Evolutionary conservation across 306 rosid genomes (phyloP).

Genomic region (Vigna radiata): DNA sequence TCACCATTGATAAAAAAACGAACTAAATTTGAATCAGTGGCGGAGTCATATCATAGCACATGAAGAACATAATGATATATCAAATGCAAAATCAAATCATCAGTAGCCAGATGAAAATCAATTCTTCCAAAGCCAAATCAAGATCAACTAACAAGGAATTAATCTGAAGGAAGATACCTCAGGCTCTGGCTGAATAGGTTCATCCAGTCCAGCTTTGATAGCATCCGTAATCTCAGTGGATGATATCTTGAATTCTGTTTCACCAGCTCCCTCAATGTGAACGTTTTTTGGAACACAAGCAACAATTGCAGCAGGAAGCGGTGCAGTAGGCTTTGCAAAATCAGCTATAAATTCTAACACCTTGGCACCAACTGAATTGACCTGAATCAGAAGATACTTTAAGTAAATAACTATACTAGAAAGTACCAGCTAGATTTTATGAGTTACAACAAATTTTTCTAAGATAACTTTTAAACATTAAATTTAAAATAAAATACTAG

Average conservation of each 20-base stretch:
- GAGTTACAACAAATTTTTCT: background rate
- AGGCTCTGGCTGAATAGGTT: slow-evolving; percentile 94
- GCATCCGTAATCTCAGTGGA: slow-evolving; percentile 84
- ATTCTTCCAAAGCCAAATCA: slow-evolving; percentile 9
- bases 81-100: slow-evolving; percentile 12
- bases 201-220: slow-evolving; percentile 81
- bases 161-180: slow-evolving; percentile 67
- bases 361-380: slow-evolving; percentile 85
- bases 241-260: slow-evolving; percentile 89
- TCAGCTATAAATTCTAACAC: slow-evolving; percentile 88
- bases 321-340: slow-evolving; percentile 90
- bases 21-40: slow-evolving; percentile 26
- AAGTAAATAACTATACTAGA: slow-evolving; percentile 9
- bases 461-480: slow-evolving; percentile 10
- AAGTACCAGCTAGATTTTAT: background rate
- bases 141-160: slow-evolving; percentile 20
- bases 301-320: slow-evolving; percentile 96
- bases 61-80: slow-evolving; percentile 31
- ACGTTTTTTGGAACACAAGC: slow-evolving; percentile 94
- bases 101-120: background rate
- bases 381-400: slow-evolving; percentile 57
- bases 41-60: slow-evolving; percentile 32
- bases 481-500: background rate
- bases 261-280: slow-evolving; percentile 86
- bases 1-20: slow-evolving; percentile 31